Percentiles rank a stretch among this genome's conserved stretches.
Conservation (phyloP, 192 early-diverging fungal species). For the Coemansia sp. region DNA sequence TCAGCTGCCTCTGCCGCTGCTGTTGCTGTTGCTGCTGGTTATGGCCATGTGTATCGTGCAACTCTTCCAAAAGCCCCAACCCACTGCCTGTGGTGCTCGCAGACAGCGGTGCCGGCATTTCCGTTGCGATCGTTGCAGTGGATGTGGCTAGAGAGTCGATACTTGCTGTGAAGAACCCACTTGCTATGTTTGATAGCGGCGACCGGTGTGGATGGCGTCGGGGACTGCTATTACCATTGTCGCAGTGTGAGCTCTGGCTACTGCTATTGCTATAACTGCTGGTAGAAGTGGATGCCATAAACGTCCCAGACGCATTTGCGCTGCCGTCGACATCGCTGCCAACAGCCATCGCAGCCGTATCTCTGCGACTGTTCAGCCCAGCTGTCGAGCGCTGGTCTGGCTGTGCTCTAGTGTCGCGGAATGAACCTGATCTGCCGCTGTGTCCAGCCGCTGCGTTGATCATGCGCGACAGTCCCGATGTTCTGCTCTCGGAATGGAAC, state of each 20-base stretch:
- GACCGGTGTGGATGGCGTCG: conserved; percentile 25
- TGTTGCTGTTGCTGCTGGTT: neutral
- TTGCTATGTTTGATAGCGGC: conserved; percentile 33
- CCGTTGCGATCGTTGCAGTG: neutral
- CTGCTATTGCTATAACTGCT: conserved; percentile 12
- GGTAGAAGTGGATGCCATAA: neutral
- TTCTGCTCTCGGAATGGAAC: conserved; percentile 24
- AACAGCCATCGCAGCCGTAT: neutral
- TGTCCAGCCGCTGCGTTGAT: conserved; percentile 8
- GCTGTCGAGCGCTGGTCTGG: no score
- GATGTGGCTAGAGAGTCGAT: conserved; percentile 35
- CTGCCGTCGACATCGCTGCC: conserved; percentile 1
- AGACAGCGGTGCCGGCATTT: neutral
- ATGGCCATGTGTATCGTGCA: neutral
- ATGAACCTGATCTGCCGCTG: neutral
- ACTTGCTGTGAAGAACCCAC: conserved; percentile 42
- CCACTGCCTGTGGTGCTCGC: conserved; percentile 6
- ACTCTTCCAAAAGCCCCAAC: neutral
- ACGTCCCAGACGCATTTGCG: neutral
- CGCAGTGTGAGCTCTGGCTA: neutral
- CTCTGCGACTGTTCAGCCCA: neutral
- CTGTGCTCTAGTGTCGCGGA: neutral
- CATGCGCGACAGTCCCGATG: conserved; percentile 34
- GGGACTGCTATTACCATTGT: conserved; percentile 13
- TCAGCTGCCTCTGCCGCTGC: conserved; percentile 8